These are phyloP conservation scores for Russula virescens DNA, from an alignment of 768 basidiomycete genomes.

Conservation along the genomic window DNA sequence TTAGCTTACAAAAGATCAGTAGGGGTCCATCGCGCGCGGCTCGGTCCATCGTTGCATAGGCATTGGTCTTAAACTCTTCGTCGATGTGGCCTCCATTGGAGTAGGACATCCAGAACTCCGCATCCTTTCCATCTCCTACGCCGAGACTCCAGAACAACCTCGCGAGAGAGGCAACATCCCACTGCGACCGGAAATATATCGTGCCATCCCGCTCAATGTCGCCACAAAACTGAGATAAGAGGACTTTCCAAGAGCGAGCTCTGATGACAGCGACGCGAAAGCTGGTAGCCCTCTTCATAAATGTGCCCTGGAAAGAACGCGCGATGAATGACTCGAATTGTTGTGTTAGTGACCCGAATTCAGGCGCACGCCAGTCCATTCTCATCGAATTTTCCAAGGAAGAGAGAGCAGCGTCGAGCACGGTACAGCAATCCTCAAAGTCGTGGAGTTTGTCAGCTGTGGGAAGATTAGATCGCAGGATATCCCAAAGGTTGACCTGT, in stretches of 20 bases:
- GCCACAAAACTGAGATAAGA: neutral
- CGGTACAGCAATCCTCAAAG: conserved; percentile 2
- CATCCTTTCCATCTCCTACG: neutral
- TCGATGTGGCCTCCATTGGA: neutral
- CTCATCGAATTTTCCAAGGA: neutral
- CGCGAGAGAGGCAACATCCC: conserved; percentile 12
- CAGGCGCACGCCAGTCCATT: conserved; percentile 9
- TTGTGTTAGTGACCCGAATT: conserved; percentile 3
- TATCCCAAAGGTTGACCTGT: neutral
- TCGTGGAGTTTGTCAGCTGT: neutral
- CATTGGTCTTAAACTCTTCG: neutral
- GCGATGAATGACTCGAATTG: conserved; percentile 7
- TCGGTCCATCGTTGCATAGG: neutral
- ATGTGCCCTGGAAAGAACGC: neutral
- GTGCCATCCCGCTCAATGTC: neutral
- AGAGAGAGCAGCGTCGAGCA: neutral
- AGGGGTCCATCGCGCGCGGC: conserved; percentile 3
- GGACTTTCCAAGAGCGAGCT: neutral
- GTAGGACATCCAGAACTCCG: neutral
- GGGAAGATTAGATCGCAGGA: neutral
- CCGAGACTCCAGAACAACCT: conserved; percentile 1
- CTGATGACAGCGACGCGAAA: conserved; percentile 3
- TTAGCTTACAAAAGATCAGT: conserved; percentile 10
- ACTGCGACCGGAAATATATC: neutral
- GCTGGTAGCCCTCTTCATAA: neutral